Conservation (phyloP, 129 eudicot genomes). For the Helichrysum umbraculigerum region DNA sequence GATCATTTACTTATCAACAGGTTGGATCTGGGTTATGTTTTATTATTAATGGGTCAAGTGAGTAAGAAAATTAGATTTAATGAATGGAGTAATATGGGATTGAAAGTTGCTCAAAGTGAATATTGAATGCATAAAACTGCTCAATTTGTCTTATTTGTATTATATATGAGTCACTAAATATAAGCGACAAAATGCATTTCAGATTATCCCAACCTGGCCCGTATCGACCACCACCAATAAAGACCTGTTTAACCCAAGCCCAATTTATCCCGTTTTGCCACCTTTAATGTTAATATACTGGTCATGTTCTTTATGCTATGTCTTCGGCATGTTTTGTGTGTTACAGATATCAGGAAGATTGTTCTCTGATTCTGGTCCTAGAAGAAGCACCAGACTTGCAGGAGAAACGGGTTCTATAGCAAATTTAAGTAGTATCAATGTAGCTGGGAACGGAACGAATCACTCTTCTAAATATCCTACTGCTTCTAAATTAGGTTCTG, state of each 20-base stretch:
- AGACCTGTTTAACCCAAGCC: background rate
- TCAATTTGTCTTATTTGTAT: too few relatives aligned
- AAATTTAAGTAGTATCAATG: conserved; percentile 44
- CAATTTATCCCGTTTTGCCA: background rate
- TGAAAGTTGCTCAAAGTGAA: background rate
- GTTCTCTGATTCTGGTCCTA: conserved; percentile 91
- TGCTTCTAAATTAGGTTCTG: conserved; percentile 61
- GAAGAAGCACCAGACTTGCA: conserved; percentile 92
- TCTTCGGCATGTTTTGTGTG: conserved; percentile 10
- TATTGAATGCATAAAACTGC: background rate
- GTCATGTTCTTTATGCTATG: conserved; percentile 10
- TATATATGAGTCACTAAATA: background rate
- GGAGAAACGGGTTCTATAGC: conserved; percentile 58
- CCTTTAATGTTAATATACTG: background rate
- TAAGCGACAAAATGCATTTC: background rate
- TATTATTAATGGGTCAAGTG: background rate
- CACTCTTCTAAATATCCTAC: conserved; percentile 60
- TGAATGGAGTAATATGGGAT: background rate
- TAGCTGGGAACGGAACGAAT: conserved; percentile 63
- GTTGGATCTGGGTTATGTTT: background rate
- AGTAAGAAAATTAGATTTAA: background rate
- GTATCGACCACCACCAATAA: background rate
- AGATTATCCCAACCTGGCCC: background rate
- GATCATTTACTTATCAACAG: background rate
- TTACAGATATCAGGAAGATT: conserved; percentile 92